Conservation (phyloP, 1,139 yeast species). For the Debaryomycetaceae sp. region DNA sequence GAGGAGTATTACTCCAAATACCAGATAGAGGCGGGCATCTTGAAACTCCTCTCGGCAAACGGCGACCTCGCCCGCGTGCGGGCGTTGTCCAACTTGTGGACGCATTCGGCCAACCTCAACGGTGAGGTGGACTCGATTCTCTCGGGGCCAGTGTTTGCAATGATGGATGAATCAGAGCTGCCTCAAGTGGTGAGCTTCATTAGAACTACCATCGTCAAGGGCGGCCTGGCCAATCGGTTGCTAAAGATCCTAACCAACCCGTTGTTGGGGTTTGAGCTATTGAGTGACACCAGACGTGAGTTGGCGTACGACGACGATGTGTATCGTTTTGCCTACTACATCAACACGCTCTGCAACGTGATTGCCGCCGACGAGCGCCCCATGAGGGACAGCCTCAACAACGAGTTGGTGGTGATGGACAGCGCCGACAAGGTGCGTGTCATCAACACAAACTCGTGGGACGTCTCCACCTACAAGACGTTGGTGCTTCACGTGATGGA, state of each 20-base stretch:
- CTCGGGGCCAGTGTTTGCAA: slow-evolving; percentile 60
- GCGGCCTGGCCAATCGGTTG: slow-evolving; percentile 57
- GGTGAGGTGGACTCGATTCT: slow-evolving; percentile 46
- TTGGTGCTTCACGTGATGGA: slow-evolving; percentile 45
- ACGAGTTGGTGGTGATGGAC: slow-evolving; percentile 55
- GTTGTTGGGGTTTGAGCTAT: slow-evolving; percentile 36
- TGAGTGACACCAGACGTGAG: slow-evolving; percentile 11
- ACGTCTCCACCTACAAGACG: slow-evolving; percentile 60
- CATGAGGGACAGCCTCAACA: slow-evolving; percentile 43
- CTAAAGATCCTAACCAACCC: slow-evolving; percentile 55
- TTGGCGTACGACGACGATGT: slow-evolving; percentile 46
- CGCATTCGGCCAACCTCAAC: slow-evolving; percentile 39
- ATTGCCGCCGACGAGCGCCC: slow-evolving; percentile 39
- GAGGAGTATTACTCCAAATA: slow-evolving; percentile 18
- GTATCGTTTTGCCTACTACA: slow-evolving; percentile 53
- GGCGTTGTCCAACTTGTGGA: slow-evolving; percentile 59
- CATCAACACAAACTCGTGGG: slow-evolving; percentile 41
- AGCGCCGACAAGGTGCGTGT: slow-evolving; percentile 34
- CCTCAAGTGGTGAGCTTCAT: slow-evolving; percentile 63
- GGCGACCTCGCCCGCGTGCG: slow-evolving; percentile 29
- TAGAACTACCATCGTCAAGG: slow-evolving; percentile 35
- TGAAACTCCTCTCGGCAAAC: slow-evolving; percentile 39
- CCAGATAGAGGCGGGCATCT: slow-evolving; percentile 58
- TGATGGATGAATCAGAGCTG: slow-evolving; percentile 49
- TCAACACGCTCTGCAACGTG: slow-evolving; percentile 48